These are phyloP conservation scores for Lepraria neglecta DNA, from an alignment of 495 filamentous ascomycete species.

Conservation along the genomic window DNA sequence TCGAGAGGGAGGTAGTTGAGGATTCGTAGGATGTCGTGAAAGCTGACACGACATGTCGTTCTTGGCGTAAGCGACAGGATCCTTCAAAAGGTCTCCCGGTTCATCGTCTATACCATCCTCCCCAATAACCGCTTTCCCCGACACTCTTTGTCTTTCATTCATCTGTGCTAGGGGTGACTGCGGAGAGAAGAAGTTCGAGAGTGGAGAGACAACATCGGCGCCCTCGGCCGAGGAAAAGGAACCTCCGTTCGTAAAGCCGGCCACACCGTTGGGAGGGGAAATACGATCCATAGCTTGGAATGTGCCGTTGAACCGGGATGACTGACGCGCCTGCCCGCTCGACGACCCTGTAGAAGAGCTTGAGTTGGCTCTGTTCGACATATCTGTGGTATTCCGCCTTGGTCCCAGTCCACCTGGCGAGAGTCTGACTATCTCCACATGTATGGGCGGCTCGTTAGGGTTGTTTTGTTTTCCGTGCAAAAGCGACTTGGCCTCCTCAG, in stretches of 20 bases:
- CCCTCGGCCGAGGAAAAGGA: slow-evolving; percentile 41
- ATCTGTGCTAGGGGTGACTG: slow-evolving; percentile 78
- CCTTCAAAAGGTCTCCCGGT: slow-evolving; percentile 73
- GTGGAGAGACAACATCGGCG: slow-evolving; percentile 56
- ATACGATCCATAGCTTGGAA: slow-evolving; percentile 69
- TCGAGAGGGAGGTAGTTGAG: slow-evolving; percentile 64
- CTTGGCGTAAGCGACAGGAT: slow-evolving; percentile 76
- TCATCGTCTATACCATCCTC: slow-evolving; percentile 77
- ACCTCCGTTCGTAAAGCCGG: slow-evolving; percentile 43
- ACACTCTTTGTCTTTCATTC: slow-evolving; percentile 58
- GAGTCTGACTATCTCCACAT: slow-evolving; percentile 62
- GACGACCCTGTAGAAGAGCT: slow-evolving; percentile 50
- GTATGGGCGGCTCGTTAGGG: slow-evolving; percentile 67
- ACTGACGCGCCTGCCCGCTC: slow-evolving; percentile 55
- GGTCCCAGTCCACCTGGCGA: slow-evolving; percentile 39
- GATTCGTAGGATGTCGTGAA: slow-evolving; percentile 65
- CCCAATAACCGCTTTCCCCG: slow-evolving; percentile 79
- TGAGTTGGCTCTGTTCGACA: slow-evolving; percentile 48
- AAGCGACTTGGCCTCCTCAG: slow-evolving; percentile 67
- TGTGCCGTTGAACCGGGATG: slow-evolving; percentile 69
- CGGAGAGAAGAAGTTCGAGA: slow-evolving; percentile 73
- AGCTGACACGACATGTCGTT: slow-evolving; percentile 54
- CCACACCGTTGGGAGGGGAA: slow-evolving; percentile 55
- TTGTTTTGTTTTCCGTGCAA: slow-evolving; percentile 76
- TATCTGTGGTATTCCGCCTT: slow-evolving; percentile 57